Conservation (phyloP, 257 asterid genomes). For the Eucommia ulmoides region DNA sequence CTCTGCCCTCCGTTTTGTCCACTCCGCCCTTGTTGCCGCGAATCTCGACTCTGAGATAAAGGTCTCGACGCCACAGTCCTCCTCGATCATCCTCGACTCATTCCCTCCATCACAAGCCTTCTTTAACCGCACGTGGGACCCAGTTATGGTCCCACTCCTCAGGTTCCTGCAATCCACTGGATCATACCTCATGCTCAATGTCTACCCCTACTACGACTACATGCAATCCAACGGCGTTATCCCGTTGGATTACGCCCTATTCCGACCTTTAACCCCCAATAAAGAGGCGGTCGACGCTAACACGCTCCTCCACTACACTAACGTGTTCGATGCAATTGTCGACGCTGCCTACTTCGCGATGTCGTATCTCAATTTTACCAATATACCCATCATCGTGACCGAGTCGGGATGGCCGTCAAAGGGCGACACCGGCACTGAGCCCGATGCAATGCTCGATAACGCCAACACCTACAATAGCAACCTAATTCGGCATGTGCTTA, state of each 20-base stretch:
- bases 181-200: slow-evolving; percentile 77
- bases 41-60: slow-evolving; percentile 59
- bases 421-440: slow-evolving; percentile 64
- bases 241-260: slow-evolving; percentile 74
- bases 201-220: slow-evolving; percentile 76
- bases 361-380: slow-evolving; percentile 66
- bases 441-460: slow-evolving; percentile 63
- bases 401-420: slow-evolving; percentile 98
- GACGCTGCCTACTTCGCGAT: slow-evolving; percentile 91
- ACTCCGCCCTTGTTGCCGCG: slow-evolving; percentile 78
- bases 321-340: slow-evolving; percentile 81
- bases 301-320: slow-evolving; percentile 85
- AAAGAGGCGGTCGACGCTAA: slow-evolving; percentile 87
- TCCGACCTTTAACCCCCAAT: slow-evolving; percentile 71
- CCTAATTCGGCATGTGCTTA: slow-evolving; percentile 57
- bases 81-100: slow-evolving; percentile 72
- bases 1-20: slow-evolving; percentile 60
- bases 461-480: slow-evolving; percentile 87
- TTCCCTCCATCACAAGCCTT: slow-evolving; percentile 96
- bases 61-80: slow-evolving; percentile 76
- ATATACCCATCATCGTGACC: slow-evolving; percentile 52
- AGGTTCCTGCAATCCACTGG: slow-evolving; percentile 48
- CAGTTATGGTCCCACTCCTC: slow-evolving; percentile 73
- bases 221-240: slow-evolving; percentile 55
- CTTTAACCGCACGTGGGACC: slow-evolving; percentile 65